Evolutionary conservation across 2,329 filamentous ascomycete species (phyloP).

Genomic region (Sporothrix phasma): DNA sequence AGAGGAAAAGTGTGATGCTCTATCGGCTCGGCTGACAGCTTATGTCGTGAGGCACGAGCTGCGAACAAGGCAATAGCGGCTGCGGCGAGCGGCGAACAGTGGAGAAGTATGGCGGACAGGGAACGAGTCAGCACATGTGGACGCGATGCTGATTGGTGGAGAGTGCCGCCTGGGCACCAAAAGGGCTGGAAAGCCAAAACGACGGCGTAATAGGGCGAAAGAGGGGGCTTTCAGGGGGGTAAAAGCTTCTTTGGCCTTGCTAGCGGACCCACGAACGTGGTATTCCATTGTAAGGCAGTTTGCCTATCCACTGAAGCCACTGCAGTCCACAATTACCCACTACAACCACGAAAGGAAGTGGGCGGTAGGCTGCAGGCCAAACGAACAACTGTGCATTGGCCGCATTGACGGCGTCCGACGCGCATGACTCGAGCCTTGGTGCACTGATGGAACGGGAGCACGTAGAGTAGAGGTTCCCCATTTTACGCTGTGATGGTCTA

Average conservation of each 20-base stretch:
- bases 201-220: neutral
- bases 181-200: neutral
- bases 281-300: too few species aligned
- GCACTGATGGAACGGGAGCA: neutral
- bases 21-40: slow-evolving; percentile 1
- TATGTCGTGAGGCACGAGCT: neutral
- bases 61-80: neutral
- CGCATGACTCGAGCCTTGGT: too few species aligned
- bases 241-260: neutral
- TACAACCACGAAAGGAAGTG: too few species aligned
- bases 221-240: neutral
- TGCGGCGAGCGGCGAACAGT: neutral
- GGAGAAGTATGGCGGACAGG: neutral
- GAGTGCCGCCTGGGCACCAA: neutral
- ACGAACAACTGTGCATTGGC: neutral
- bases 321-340: neutral
- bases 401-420: too few species aligned
- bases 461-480: neutral
- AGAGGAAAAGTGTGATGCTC: neutral
- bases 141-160: neutral
- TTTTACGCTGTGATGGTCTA: neutral
- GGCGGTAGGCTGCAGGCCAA: neutral
- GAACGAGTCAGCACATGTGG: neutral
- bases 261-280: neutral
- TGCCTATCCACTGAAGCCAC: too few species aligned